phyloP scores from a whole-genome alignment of 768 basidiomycete genomes.

The Melanogaster broomeanus region DNA sequence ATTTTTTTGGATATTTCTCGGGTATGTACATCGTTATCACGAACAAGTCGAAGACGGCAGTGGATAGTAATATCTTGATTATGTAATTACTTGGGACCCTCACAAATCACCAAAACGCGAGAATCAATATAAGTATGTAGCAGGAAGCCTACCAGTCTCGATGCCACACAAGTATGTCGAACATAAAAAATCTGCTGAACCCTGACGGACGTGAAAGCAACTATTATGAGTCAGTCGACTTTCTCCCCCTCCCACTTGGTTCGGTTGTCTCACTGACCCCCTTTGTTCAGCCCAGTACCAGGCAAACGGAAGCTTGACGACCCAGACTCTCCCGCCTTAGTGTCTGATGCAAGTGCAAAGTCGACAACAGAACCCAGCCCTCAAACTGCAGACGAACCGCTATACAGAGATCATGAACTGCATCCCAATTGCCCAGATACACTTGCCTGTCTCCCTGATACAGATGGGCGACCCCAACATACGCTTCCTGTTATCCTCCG shows the following conservation, averaged over 20 bases:
- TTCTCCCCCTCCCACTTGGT: slow-evolving; percentile 5
- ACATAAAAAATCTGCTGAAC: slow-evolving; percentile 57
- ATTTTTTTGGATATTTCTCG: not conserved
- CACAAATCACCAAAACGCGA: slow-evolving; percentile 26
- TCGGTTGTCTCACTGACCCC: slow-evolving; percentile 18
- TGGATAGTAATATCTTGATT: slow-evolving; percentile 6
- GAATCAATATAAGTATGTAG: slow-evolving; percentile 3
- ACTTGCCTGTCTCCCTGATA: slow-evolving; percentile 76
- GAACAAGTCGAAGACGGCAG: no score
- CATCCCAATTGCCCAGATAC: slow-evolving; percentile 81
- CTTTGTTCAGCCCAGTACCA: slow-evolving; percentile 29
- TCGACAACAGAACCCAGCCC: slow-evolving; percentile 23
- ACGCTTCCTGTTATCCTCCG: slow-evolving; percentile 84
- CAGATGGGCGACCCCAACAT: slow-evolving; percentile 77
- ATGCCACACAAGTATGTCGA: slow-evolving; percentile 48
- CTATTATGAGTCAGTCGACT: slow-evolving; percentile 42
- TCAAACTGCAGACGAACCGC: slow-evolving; percentile 22
- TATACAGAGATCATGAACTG: slow-evolving; percentile 49
- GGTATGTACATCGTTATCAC: no score
- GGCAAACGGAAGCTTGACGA: slow-evolving; percentile 26
- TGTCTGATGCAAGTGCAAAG: slow-evolving; percentile 34
- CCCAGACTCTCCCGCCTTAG: slow-evolving; percentile 36
- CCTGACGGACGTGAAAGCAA: slow-evolving; percentile 45
- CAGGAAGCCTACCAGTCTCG: slow-evolving; percentile 14
- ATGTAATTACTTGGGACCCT: slow-evolving; percentile 35